A percentile compares a stretch with the other conserved stretches of the same genome.
These are phyloP conservation scores for Volvox reticuliferus DNA, from an alignment of 139 green algal species.

Conservation along the genomic window DNA sequence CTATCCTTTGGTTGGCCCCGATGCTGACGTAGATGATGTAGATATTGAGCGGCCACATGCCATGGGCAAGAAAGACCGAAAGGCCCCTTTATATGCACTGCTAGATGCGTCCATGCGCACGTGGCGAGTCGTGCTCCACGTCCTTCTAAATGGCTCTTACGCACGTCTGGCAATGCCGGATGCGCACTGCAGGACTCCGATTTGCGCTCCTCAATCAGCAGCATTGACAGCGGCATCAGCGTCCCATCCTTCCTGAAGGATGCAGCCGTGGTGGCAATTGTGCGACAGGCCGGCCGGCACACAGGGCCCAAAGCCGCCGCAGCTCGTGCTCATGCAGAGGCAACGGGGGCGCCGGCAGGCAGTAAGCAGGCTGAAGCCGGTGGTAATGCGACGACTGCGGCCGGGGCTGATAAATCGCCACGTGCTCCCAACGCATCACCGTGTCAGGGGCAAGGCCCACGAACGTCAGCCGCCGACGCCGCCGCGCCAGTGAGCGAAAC, in stretches of 20 bases:
- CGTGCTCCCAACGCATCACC: not conserved
- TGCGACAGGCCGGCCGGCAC: not conserved
- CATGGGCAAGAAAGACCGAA: too few species aligned
- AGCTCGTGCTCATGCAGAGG: not conserved
- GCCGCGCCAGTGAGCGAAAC: too few species aligned
- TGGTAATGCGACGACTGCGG: too few species aligned
- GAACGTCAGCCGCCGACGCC: not conserved
- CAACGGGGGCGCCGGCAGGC: not conserved
- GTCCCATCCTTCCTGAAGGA: not conserved
- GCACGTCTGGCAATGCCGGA: too few species aligned
- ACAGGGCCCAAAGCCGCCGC: not conserved
- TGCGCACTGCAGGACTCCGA: constrained; percentile 1
- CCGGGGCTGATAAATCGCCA: not conserved
- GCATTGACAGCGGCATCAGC: constrained; percentile 21
- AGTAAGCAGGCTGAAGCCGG: too few species aligned
- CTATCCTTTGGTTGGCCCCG: too few species aligned
- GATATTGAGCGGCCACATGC: too few species aligned
- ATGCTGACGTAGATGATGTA: too few species aligned
- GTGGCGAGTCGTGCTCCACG: too few species aligned
- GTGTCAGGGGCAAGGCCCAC: not conserved
- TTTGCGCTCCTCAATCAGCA: constrained; percentile 38
- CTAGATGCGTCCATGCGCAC: too few species aligned
- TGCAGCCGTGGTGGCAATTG: not conserved
- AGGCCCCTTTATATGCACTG: too few species aligned
- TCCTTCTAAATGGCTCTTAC: too few species aligned